Evolutionary conservation across 805 yeast genomes (phyloP), one percentile per base, ranked within the genome.

Genomic region (Scheffersomyces amazonensis): DNA sequence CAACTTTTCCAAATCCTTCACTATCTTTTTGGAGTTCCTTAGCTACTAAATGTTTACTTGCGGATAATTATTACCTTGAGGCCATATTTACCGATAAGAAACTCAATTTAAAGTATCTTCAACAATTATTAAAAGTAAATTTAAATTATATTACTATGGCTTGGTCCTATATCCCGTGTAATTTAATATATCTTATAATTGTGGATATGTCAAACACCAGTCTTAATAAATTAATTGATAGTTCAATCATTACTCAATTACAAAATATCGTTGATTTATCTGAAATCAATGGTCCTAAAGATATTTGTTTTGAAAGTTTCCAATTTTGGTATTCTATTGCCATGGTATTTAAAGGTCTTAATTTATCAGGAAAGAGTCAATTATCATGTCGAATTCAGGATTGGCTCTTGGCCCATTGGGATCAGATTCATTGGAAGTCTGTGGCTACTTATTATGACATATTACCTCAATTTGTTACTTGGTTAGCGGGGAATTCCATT

Each of bases 221-320:
- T 16, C 30, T 54, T 19, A 34, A 40, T 15, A 23, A 36, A 9
- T 21, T 52, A 2, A 30, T 57, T 2, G 84, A 80, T 37, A 53
- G 54, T 7, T 54, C 75, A 0, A 47, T 79, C 7, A 39, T 62
- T 3, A 73, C 66, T 31, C 76, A 75, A 43, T 54, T 80, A 22
- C 74, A 72, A 30, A 73, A 73, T 20, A 36, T 79, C 1, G 58
- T 75, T 33, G 83, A 80, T 25, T 52, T 75, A 5, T 61, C 85
- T 0, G 83, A 77, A 32, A 61, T 80, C 0, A 76, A 74, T 53
- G 91, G 91, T 0, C 91, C 93, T 2, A 50, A 58, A 1, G 17
- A 44, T 1, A 36, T 81, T 1, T 64, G 71, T 33, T 60, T 71
- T 31, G 76, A 71, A 34, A 62, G 83, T 3, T 58, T 78, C 20